Conservation (phyloP, 441 rosid species). For the Pelargonium myrrhifolium region DNA sequence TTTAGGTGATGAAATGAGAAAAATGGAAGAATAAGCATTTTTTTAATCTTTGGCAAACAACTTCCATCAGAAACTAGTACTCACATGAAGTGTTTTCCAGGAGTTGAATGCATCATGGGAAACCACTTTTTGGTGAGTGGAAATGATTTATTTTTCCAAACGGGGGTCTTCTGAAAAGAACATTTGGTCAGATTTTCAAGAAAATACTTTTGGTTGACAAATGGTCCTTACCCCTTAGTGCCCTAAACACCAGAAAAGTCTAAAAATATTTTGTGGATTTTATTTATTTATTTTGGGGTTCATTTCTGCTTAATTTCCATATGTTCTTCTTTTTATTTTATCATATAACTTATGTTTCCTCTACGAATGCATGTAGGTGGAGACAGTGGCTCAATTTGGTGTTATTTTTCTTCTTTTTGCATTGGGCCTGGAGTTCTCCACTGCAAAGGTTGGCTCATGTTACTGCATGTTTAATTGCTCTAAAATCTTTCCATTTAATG, state of each 20-base stretch:
- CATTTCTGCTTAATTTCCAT: conserved; percentile 7
- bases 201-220: neutral
- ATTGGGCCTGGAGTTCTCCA: conserved; percentile 83
- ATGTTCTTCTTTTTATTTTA: neutral
- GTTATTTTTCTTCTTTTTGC: conserved; percentile 97
- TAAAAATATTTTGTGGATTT: neutral
- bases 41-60: neutral
- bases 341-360: neutral
- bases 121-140: neutral
- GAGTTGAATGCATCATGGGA: neutral
- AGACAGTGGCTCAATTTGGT: conserved; percentile 97
- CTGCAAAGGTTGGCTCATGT: conserved; percentile 55
- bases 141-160: neutral
- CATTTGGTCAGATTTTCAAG: neutral
- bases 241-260: conserved; percentile 87
- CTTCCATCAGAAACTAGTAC: conserved; percentile 1
- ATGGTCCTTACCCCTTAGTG: conserved; percentile 84
- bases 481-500: neutral
- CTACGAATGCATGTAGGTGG: conserved; percentile 45
- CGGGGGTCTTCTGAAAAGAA: neutral
- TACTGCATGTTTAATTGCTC: neutral
- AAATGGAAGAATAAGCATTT: conserved; percentile 1
- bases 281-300: neutral
- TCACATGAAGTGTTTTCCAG: neutral
- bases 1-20: neutral